Conservation (phyloP, 2,329 filamentous ascomycete genomes). For the Epichloe coenophiala region DNA sequence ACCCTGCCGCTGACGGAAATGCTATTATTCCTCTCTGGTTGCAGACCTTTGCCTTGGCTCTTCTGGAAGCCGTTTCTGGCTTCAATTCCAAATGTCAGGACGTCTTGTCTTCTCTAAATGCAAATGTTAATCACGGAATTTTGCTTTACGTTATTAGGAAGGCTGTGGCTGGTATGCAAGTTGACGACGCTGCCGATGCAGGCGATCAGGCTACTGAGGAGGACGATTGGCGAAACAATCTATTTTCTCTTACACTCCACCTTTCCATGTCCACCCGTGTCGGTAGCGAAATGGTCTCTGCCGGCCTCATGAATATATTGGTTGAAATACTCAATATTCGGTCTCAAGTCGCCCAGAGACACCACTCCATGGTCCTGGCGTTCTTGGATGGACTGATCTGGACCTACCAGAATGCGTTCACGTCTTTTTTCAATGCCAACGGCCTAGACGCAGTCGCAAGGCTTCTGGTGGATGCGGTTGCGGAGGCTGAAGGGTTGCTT, state of each 20-base stretch:
- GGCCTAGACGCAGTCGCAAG: constrained; percentile 87
- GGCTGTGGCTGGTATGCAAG: constrained; percentile 68
- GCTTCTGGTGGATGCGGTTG: constrained; percentile 67
- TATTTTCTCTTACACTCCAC: constrained; percentile 78
- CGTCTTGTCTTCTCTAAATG: constrained; percentile 79
- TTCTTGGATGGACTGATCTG: constrained; percentile 86
- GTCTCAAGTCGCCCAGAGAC: constrained; percentile 67
- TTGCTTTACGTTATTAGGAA: constrained; percentile 88
- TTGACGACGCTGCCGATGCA: constrained; percentile 36
- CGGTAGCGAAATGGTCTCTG: constrained; percentile 72
- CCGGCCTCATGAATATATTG: constrained; percentile 79
- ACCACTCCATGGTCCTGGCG: constrained; percentile 69
- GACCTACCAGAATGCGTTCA: constrained; percentile 71
- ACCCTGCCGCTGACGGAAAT: constrained; percentile 61
- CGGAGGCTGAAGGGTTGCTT: constrained; percentile 53
- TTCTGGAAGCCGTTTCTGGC: constrained; percentile 74
- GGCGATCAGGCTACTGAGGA: constrained; percentile 50
- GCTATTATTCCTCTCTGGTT: constrained; percentile 57
- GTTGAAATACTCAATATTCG: constrained; percentile 78
- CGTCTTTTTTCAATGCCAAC: constrained; percentile 69
- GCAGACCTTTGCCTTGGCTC: constrained; percentile 68
- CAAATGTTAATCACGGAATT: constrained; percentile 92
- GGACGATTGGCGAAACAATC: constrained; percentile 80
- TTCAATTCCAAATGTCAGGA: constrained; percentile 67
- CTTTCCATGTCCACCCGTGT: constrained; percentile 63